Evolutionary conservation across 192 early-diverging fungal genomes (phyloP), one percentile per base, ranked within the genome.

Genomic region (Backusella morwellensis): DNA sequence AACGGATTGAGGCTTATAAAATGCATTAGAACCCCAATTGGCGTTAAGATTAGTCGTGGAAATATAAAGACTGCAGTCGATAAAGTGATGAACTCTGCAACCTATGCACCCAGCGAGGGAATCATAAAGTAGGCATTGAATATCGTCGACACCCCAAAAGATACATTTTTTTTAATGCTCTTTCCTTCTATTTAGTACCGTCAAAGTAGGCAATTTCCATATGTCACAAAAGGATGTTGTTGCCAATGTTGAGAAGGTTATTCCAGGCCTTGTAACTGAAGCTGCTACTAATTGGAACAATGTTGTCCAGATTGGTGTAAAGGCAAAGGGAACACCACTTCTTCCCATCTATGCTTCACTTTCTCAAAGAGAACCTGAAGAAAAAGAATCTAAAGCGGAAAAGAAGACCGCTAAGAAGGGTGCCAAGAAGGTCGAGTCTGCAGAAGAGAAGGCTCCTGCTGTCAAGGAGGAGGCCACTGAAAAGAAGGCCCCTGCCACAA

Each of bases 261-360:
- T 93, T 19, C 85, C 91, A 2, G 74, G 70, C 23, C 81, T 96
- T 72, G 84, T 91, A 15, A 85, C 87, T 34, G 82, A 96, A 50
- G 92, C 95, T 21, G 42, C 21, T 12, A 85, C 90, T 70, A 86
- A 89, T 47, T 96, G 95, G 95, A 86, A 86, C 52, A 96, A 97
- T 84, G 89, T 99, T 72, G 93, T 91, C 82, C 88, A 92, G 6
- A 87, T 99, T 63, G 82, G 90, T 66, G 78, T 99, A 82, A 97
- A 97, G 84, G 90, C 94, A 8, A 85, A 81, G 67, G 85, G 87
- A 23, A 95, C 95, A 15, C 83, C 90, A 35, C 83, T 90, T 26
- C 86, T 99, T 74, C 97, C 97, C 1, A 86, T 99, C 52, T 97
- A 86, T 83, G 91, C 89, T 78, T 82, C 91, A 26, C 81, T 93